phyloP scores from a whole-genome alignment of 441 rosid genomes.

The Croton setiger region DNA sequence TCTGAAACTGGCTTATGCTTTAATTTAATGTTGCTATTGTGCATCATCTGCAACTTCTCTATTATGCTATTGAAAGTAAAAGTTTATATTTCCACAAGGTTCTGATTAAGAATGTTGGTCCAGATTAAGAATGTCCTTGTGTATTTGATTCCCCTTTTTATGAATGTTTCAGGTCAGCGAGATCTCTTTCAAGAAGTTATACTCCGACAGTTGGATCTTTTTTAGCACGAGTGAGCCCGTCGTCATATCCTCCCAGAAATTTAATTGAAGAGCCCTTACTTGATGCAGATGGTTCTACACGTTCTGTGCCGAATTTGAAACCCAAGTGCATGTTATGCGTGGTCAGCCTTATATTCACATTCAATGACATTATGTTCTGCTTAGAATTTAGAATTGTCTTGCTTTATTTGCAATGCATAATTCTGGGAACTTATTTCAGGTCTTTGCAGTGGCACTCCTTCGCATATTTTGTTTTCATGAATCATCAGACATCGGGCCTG shows the following conservation, averaged over 20 bases:
- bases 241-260: constrained; percentile 31
- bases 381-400: constrained; percentile 4
- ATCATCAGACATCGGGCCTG: constrained; percentile 25
- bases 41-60: background rate
- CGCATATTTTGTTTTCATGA: constrained; percentile 43
- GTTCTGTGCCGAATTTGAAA: constrained; percentile 40
- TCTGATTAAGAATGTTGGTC: too few relatives aligned
- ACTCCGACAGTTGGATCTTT: constrained; percentile 67
- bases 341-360: constrained; percentile 35
- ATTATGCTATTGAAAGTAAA: background rate
- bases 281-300: constrained; percentile 31
- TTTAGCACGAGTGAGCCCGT: constrained; percentile 49
- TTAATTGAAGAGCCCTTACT: constrained; percentile 70
- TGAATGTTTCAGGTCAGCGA: constrained; percentile 58
- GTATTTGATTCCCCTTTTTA: background rate
- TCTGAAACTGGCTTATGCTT: too few relatives aligned
- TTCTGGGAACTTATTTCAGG: constrained; percentile 35
- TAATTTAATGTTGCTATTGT: too few relatives aligned
- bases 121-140: background rate
- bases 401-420: constrained; percentile 1
- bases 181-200: constrained; percentile 75
- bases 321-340: constrained; percentile 60
- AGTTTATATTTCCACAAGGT: background rate
- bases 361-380: background rate
- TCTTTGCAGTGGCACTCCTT: constrained; percentile 46